phyloP scores from a whole-genome alignment of 2,329 filamentous ascomycete genomes.

The Cryphonectria carpinicola region DNA sequence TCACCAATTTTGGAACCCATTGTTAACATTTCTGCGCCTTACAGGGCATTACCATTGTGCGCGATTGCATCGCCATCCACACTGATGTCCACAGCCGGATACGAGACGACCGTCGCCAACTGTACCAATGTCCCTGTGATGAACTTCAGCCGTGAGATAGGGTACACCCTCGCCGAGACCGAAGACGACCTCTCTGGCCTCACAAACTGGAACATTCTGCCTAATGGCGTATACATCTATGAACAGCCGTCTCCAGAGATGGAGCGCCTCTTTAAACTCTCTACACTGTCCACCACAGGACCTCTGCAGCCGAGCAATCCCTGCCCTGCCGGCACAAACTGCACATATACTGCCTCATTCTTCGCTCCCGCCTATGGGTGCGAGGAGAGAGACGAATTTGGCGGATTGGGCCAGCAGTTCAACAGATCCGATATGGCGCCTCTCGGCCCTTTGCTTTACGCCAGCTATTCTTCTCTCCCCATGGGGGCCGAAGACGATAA shows the following conservation, averaged over 20 bases:
- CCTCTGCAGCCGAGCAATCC: conserved; percentile 24
- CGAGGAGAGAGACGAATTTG: conserved; percentile 26
- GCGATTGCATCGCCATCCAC: conserved; percentile 30
- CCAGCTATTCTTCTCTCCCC: conserved; percentile 29
- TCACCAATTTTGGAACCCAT: too few species aligned
- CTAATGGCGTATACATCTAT: conserved; percentile 19
- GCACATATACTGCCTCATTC: conserved; percentile 22
- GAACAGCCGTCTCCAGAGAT: conserved; percentile 22
- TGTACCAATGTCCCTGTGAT: conserved; percentile 25
- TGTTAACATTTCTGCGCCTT: not conserved
- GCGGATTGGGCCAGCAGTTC: conserved; percentile 17
- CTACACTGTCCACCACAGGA: conserved; percentile 22
- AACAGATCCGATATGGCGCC: conserved; percentile 26
- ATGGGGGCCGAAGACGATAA: conserved; percentile 22
- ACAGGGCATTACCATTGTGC: conserved; percentile 27
- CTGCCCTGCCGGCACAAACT: conserved; percentile 26
- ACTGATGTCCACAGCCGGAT: conserved; percentile 18
- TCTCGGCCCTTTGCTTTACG: conserved; percentile 22
- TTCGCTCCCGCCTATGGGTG: conserved; percentile 27
- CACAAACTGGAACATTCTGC: conserved; percentile 24
- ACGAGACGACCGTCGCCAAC: conserved; percentile 7
- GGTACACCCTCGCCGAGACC: conserved; percentile 17
- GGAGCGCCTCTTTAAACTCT: conserved; percentile 20
- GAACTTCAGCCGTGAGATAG: conserved; percentile 27
- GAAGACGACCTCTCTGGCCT: conserved; percentile 23